These are phyloP conservation scores for Colletotrichum salicis DNA, from an alignment of 2,329 filamentous ascomycete genomes.

Conservation along the genomic window DNA sequence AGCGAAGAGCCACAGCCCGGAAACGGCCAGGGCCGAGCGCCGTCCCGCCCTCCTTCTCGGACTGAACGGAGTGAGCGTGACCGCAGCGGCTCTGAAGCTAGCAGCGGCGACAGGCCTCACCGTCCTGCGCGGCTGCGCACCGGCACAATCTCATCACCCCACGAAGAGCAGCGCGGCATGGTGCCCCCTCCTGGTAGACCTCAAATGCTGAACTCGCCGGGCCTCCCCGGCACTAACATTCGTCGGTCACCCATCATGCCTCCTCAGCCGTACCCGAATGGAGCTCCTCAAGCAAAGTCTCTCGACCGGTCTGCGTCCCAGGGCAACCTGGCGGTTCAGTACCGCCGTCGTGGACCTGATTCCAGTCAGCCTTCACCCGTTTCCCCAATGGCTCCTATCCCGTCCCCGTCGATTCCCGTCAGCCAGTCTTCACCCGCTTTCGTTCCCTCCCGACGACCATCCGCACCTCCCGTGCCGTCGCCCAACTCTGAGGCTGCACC, in stretches of 20 bases:
- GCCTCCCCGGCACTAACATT: slow-evolving; percentile 60
- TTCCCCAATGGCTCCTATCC: slow-evolving; percentile 51
- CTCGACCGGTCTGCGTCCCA: slow-evolving; percentile 44
- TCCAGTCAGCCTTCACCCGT: slow-evolving; percentile 56
- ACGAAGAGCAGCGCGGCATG: slow-evolving; percentile 34
- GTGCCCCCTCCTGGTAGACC: slow-evolving; percentile 40
- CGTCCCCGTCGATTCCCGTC: slow-evolving; percentile 46
- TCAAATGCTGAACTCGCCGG: slow-evolving; percentile 54
- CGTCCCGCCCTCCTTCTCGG: slow-evolving; percentile 42
- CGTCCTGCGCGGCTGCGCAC: slow-evolving; percentile 46
- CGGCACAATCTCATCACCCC: slow-evolving; percentile 35
- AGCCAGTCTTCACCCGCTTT: slow-evolving; percentile 48
- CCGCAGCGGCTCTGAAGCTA: slow-evolving; percentile 66
- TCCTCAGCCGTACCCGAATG: slow-evolving; percentile 50
- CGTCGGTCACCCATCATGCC: slow-evolving; percentile 60
- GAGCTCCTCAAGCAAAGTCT: slow-evolving; percentile 37
- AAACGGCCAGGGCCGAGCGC: slow-evolving; percentile 42
- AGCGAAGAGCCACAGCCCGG: slow-evolving; percentile 52
- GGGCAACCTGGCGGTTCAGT: slow-evolving; percentile 48
- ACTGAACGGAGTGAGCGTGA: slow-evolving; percentile 62
- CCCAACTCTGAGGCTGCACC: slow-evolving; percentile 33
- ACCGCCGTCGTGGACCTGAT: slow-evolving; percentile 46
- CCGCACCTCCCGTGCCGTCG: slow-evolving; percentile 44
- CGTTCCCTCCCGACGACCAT: slow-evolving; percentile 47
- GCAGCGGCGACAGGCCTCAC: slow-evolving; percentile 53